Evolutionary conservation across 345 rosid species (phyloP).

Genomic region (Linum tenue): DNA sequence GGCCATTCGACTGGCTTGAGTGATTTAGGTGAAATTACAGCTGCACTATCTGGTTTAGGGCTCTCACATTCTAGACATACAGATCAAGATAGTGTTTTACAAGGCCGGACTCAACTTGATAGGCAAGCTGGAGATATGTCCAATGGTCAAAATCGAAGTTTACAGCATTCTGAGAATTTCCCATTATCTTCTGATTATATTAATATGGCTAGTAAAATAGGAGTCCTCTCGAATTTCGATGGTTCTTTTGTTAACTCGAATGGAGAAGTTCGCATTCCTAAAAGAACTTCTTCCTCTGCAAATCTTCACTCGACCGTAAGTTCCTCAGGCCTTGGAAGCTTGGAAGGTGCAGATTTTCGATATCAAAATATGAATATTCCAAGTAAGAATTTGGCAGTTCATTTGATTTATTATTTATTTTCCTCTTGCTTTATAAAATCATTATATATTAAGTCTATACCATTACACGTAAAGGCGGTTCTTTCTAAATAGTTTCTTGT

Average conservation of each 20-base stretch:
- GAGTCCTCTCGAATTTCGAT: conserved; percentile 29
- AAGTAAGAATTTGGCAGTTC: conserved; percentile 7
- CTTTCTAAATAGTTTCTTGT: background rate
- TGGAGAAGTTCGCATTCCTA: conserved; percentile 49
- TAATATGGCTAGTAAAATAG: conserved; percentile 38
- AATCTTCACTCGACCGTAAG: conserved; percentile 46
- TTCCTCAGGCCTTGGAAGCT: conserved; percentile 41
- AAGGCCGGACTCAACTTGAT: conserved; percentile 30
- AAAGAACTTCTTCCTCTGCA: conserved; percentile 53
- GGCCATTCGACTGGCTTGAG: conserved; percentile 31
- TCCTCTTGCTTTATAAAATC: background rate
- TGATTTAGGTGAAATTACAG: conserved; percentile 51
- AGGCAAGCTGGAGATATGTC: conserved; percentile 42
- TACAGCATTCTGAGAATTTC: conserved; percentile 46
- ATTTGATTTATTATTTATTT: conserved; percentile 17
- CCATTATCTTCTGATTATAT: conserved; percentile 34
- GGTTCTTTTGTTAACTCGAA: conserved; percentile 34
- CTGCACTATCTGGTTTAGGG: conserved; percentile 46
- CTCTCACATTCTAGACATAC: conserved; percentile 39
- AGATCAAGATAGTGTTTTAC: conserved; percentile 32
- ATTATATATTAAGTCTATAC: background rate
- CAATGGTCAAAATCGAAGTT: conserved; percentile 38
- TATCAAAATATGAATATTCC: conserved; percentile 34
- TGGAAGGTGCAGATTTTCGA: conserved; percentile 36
- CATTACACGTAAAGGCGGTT: too few species aligned